phyloP scores from a whole-genome alignment of 2,329 filamentous ascomycete genomes.

The Colletotrichum destructivum region DNA sequence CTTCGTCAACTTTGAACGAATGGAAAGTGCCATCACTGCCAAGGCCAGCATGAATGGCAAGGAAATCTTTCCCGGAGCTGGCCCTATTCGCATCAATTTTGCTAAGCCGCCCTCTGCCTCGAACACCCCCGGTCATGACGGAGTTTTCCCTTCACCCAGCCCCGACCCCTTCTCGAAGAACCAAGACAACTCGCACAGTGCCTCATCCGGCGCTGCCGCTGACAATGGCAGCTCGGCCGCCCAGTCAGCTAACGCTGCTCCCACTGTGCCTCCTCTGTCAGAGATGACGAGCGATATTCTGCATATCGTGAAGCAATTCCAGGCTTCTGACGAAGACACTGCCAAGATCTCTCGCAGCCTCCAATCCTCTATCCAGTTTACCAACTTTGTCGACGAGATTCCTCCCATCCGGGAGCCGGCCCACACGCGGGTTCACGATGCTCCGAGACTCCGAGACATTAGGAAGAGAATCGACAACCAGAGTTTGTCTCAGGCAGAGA shows the following conservation, averaged over 20 bases:
- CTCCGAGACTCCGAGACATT: conserved; percentile 94
- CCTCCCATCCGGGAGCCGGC: conserved; percentile 90
- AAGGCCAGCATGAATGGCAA: conserved; percentile 93
- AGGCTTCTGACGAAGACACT: conserved; percentile 84
- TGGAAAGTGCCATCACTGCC: conserved; percentile 92
- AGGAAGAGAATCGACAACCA: conserved; percentile 98
- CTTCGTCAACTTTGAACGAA: conserved; percentile 95
- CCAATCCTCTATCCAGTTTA: conserved; percentile 82
- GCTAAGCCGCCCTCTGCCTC: conserved; percentile 95
- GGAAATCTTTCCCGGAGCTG: conserved; percentile 97
- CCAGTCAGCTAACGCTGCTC: conserved; percentile 61
- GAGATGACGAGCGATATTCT: conserved; percentile 89
- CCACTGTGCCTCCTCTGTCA: conserved; percentile 79
- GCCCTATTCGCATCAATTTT: conserved; percentile 95
- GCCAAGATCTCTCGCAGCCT: conserved; percentile 80
- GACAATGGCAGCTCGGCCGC: conserved; percentile 48
- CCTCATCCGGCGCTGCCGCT: conserved; percentile 57
- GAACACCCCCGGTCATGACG: conserved; percentile 89
- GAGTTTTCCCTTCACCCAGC: conserved; percentile 90
- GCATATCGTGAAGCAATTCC: conserved; percentile 90
- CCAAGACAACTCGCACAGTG: conserved; percentile 60
- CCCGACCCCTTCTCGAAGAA: conserved; percentile 83
- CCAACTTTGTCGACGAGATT: conserved; percentile 84
- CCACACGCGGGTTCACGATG: conserved; percentile 91
- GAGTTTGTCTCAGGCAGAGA: conserved; percentile 86